Base-by-base conservation (phyloP, 2,329 filamentous ascomycete species). In the Orbilia ellipsospora region DNA sequence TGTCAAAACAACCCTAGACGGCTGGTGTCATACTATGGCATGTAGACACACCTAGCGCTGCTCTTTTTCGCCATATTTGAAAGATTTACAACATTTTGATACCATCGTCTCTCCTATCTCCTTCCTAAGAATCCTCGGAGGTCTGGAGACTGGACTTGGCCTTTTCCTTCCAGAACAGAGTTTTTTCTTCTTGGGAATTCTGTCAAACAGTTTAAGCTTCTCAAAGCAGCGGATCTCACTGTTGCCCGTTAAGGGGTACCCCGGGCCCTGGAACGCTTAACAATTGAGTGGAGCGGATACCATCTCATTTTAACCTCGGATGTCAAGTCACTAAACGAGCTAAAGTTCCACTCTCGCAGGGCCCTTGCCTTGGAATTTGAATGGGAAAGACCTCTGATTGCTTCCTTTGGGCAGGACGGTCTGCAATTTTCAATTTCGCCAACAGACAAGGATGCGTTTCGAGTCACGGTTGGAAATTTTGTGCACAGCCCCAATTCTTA, bases 171-270 rank as follows among this genome's bases (percentile, higher is more conserved):
- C 54, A 42, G 31, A 50, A 55, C 5, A 16, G 36, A 63, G 36
- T 31, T 44, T 31, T 36, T 36, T 36, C 10, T 36, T 36, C 31
- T 55, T 61, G 40, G 40, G 56, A 45, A 28, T 70, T 42, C 66
- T 70, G 57, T 70, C 66, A 70, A 63, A 70, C 66, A 57, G 60
- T 70, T 70, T 70, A 70, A 70, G 66, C 57, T 70, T 70, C 66
- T 70, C 31, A 31, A 45, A 51, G 31, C 48, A 63, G 66, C 62
- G 66, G 66, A 70, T 56, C 64, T 62, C 18, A 60, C 50, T 69
- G 56, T 60, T 54, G 36, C 31, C 50, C 48, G 65, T 69, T 69
- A 61, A 69, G 42, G 48, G 65, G 50, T 42, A 18, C 20, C 56
- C 56, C 23, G 18, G 44, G 31, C 42, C 40, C 57, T 36, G 42